Evolutionary conservation across 345 rosid genomes (phyloP).

Genomic region (Pelargonium nanum): DNA sequence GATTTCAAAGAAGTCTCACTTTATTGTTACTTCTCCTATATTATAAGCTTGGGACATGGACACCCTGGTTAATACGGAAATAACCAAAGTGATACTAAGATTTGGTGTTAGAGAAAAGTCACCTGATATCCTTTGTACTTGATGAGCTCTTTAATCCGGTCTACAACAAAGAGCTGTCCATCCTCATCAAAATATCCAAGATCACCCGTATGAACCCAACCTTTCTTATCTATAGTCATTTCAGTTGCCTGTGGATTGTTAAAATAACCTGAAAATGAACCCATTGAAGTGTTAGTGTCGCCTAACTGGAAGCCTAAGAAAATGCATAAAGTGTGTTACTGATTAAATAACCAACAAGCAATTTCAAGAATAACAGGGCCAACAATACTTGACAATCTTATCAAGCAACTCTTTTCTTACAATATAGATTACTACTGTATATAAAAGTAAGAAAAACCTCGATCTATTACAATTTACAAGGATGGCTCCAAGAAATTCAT

Average conservation of each 20-base stretch:
- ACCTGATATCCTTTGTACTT: conserved; percentile 95
- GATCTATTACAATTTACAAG: too few relatives aligned
- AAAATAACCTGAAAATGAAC: conserved; percentile 51
- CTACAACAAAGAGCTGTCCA: conserved; percentile 66
- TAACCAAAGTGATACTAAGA: not conserved
- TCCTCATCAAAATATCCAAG: conserved; percentile 78
- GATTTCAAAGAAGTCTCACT: too few relatives aligned
- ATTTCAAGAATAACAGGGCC: too few relatives aligned
- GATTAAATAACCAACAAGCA: not conserved
- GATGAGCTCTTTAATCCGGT: conserved; percentile 85
- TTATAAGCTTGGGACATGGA: too few relatives aligned
- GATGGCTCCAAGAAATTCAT: too few relatives aligned
- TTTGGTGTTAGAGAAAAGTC: not conserved
- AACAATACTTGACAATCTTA: not conserved
- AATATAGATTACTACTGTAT: too few relatives aligned
- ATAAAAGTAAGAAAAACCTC: too few relatives aligned
- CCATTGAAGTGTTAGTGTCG: not conserved
- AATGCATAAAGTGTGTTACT: too few relatives aligned
- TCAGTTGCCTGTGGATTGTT: conserved; percentile 75
- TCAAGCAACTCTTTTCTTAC: not conserved
- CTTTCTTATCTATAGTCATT: conserved; percentile 55
- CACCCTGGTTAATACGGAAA: too few relatives aligned
- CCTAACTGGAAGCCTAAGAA: not conserved
- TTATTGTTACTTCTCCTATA: too few relatives aligned
- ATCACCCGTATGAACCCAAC: conserved; percentile 92